These are phyloP conservation scores for Cordyceps militaris DNA, from an alignment of 2,329 filamentous ascomycete species.

Conservation along the genomic window DNA sequence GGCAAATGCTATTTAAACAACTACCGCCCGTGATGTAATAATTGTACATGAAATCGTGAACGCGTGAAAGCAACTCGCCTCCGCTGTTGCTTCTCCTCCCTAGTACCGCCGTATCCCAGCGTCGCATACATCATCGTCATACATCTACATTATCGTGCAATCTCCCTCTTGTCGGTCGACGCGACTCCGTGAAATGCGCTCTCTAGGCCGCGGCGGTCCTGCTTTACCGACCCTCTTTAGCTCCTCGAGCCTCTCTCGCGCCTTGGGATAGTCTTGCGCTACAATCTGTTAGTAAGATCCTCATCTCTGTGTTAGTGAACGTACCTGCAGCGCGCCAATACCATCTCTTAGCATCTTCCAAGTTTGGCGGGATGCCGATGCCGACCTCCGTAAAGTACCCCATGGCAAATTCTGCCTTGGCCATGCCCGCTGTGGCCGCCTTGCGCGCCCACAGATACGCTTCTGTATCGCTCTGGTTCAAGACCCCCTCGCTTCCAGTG, in stretches of 20 bases:
- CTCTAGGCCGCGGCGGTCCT: slow-evolving; percentile 58
- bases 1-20: no score
- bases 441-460: slow-evolving; percentile 96
- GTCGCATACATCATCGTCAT: not conserved
- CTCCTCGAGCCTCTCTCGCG: slow-evolving; percentile 85
- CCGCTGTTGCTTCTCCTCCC: not conserved
- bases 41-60: slow-evolving; percentile 6
- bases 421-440: slow-evolving; percentile 76
- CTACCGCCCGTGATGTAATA: not conserved
- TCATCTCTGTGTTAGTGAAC: slow-evolving; percentile 30
- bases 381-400: slow-evolving; percentile 95
- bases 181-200: slow-evolving; percentile 74
- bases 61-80: slow-evolving; percentile 1
- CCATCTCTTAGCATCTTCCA: slow-evolving; percentile 97
- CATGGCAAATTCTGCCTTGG: slow-evolving; percentile 95
- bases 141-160: slow-evolving; percentile 71
- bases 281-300: slow-evolving; percentile 3
- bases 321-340: slow-evolving; percentile 95
- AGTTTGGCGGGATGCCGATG: slow-evolving; percentile 75
- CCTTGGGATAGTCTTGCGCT: slow-evolving; percentile 95
- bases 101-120: not conserved
- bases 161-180: slow-evolving; percentile 82
- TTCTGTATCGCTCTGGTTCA: slow-evolving; percentile 89
- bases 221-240: slow-evolving; percentile 74
- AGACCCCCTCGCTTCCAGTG: slow-evolving; percentile 78